Evolutionary conservation across 2,329 filamentous ascomycete species (phyloP).

Genomic region (Zopfia rhizophila): DNA sequence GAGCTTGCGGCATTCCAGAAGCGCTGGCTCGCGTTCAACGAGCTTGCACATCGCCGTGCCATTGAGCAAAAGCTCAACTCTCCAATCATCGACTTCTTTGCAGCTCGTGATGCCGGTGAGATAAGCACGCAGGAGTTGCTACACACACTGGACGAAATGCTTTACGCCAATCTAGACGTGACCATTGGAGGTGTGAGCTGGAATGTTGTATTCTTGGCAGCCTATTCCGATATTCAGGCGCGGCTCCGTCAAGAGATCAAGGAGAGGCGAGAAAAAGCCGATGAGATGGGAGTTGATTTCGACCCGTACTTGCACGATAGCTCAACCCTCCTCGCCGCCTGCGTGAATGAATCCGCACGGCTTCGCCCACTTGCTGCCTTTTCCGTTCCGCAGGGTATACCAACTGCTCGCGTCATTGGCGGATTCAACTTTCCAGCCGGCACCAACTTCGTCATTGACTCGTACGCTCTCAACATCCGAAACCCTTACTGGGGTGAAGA

Average conservation of each 20-base stretch:
- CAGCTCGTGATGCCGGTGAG: conserved; percentile 22
- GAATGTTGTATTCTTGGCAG: conserved; percentile 53
- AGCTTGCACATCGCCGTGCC: conserved; percentile 23
- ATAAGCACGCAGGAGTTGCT: conserved; percentile 42
- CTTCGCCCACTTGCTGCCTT: conserved; percentile 53
- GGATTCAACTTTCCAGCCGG: conserved; percentile 43
- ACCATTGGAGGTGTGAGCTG: conserved; percentile 55
- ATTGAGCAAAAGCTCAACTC: neutral
- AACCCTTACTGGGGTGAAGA: conserved; percentile 53
- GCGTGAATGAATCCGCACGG: conserved; percentile 51
- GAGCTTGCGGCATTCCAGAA: conserved; percentile 26
- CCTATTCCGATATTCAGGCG: conserved; percentile 40
- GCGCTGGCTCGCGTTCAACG: conserved; percentile 46
- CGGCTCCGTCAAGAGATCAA: conserved; percentile 37
- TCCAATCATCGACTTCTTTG: conserved; percentile 25
- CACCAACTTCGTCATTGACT: conserved; percentile 55
- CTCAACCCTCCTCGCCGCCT: conserved; percentile 25
- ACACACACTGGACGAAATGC: conserved; percentile 57
- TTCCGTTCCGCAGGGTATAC: conserved; percentile 51
- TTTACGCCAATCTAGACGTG: conserved; percentile 60
- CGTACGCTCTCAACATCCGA: conserved; percentile 54
- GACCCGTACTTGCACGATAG: conserved; percentile 39
- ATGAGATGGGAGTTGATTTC: conserved; percentile 17
- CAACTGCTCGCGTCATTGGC: conserved; percentile 34
- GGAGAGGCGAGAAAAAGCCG: neutral